A percentile compares a stretch with the other conserved stretches of the same genome.
phyloP scores from a whole-genome alignment of 345 rosid species.

The Anastatica hierochuntica region DNA sequence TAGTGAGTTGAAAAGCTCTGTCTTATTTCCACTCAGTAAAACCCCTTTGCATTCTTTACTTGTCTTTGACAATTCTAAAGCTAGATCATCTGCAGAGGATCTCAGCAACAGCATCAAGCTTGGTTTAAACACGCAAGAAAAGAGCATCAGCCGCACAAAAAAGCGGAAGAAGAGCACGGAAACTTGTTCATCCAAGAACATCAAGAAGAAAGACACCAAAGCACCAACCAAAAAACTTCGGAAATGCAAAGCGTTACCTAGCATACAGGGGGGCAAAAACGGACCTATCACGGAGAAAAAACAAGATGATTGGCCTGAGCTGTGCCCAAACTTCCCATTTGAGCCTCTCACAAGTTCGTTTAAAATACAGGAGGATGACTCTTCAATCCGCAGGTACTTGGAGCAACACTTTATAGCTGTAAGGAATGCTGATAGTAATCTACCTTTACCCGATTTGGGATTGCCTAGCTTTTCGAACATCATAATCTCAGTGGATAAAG shows the following conservation, averaged over 20 bases:
- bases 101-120: constrained; percentile 3
- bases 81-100: constrained; percentile 17
- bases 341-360: constrained; percentile 36
- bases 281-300: neutral
- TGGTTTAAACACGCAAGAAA: constrained; percentile 1
- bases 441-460: constrained; percentile 31
- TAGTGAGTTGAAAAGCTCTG: constrained; percentile 12
- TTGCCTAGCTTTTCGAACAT: constrained; percentile 26
- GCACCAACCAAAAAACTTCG: neutral
- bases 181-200: constrained; percentile 10
- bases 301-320: constrained; percentile 31
- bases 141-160: constrained; percentile 3
- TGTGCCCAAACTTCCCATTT: constrained; percentile 38
- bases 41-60: constrained; percentile 19
- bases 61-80: constrained; percentile 3
- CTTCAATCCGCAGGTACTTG: constrained; percentile 30
- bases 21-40: constrained; percentile 16
- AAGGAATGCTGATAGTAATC: constrained; percentile 13
- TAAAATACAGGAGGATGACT: constrained; percentile 23
- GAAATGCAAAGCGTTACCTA: constrained; percentile 4
- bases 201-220: constrained; percentile 6
- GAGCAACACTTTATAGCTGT: too few relatives aligned
- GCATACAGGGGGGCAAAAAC: neutral
- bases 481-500: too few relatives aligned
- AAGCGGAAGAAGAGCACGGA: neutral